Evolutionary conservation across 2,329 filamentous ascomycete species (phyloP).

Genomic region (Periconia digitata): DNA sequence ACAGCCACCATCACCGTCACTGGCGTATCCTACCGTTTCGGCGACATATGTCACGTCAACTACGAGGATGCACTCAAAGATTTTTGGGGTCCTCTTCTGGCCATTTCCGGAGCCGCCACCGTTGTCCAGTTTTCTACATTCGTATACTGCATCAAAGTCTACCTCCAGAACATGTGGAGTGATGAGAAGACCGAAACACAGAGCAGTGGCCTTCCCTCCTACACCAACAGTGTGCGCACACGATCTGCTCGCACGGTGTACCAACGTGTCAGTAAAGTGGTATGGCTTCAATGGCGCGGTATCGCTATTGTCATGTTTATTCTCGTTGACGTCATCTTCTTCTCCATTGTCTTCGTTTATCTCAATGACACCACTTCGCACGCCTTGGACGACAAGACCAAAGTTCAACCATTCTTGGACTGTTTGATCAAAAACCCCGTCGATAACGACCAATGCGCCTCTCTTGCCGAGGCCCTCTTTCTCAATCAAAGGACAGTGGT

Average conservation of each 20-base stretch:
- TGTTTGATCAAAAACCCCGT: slow-evolving; percentile 66
- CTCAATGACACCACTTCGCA: slow-evolving; percentile 65
- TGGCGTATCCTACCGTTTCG: slow-evolving; percentile 93
- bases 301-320: slow-evolving; percentile 90
- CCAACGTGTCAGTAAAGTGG: slow-evolving; percentile 78
- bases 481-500: slow-evolving; percentile 76
- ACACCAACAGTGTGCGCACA: slow-evolving; percentile 70
- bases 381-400: slow-evolving; percentile 57
- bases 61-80: slow-evolving; percentile 78
- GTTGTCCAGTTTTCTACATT: slow-evolving; percentile 79
- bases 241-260: slow-evolving; percentile 86
- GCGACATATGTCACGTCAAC: slow-evolving; percentile 91
- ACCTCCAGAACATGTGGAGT: slow-evolving; percentile 74
- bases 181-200: slow-evolving; percentile 70
- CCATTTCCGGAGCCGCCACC: slow-evolving; percentile 73
- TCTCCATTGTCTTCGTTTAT: slow-evolving; percentile 86
- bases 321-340: slow-evolving; percentile 88
- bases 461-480: slow-evolving; percentile 62
- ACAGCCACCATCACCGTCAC: slow-evolving; percentile 78
- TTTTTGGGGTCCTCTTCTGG: slow-evolving; percentile 87
- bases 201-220: slow-evolving; percentile 68
- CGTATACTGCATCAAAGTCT: slow-evolving; percentile 91
- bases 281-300: slow-evolving; percentile 92
- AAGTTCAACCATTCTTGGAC: slow-evolving; percentile 65
- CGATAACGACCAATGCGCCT: slow-evolving; percentile 68